Percentiles rank a stretch among this genome's conserved stretches.
Evolutionary conservation across 202 grass and related monocot species (phyloP).

Genomic region (Panicum virgatum): DNA sequence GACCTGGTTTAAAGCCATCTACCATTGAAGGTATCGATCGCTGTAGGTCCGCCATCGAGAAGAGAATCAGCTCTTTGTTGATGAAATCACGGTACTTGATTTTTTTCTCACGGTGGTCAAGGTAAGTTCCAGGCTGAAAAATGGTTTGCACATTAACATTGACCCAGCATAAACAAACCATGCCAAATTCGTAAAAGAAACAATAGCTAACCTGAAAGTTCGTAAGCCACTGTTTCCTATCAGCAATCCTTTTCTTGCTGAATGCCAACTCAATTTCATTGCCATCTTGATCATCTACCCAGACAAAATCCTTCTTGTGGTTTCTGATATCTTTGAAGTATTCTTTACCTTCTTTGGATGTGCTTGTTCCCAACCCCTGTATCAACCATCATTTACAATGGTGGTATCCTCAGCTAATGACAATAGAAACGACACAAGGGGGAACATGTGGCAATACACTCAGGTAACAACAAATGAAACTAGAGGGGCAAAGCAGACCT

Average conservation of each 20-base stretch:
- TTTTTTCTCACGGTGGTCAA: conserved; percentile 54
- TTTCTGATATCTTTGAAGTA: conserved; percentile 48
- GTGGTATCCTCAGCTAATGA: not conserved
- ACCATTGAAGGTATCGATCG: conserved; percentile 95
- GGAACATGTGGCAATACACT: not conserved
- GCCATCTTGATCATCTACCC: conserved; percentile 57
- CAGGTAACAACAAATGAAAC: not conserved
- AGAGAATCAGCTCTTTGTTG: conserved; percentile 94
- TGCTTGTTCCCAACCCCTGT: conserved; percentile 94
- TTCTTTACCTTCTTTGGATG: conserved; percentile 55
- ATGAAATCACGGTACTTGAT: conserved; percentile 96
- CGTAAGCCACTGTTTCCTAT: conserved; percentile 79
- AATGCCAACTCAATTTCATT: conserved; percentile 86
- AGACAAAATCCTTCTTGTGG: conserved; percentile 82
- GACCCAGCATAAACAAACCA: not conserved
- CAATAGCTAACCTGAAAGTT: conserved; percentile 63
- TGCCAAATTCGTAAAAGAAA: not conserved
- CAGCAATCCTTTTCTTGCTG: conserved; percentile 85
- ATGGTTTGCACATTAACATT: conserved; percentile 8
- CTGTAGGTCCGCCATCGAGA: conserved; percentile 93
- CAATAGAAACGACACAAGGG: not conserved
- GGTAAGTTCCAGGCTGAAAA: conserved; percentile 73
- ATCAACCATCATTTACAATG: not conserved
- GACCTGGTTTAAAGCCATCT: conserved; percentile 91
- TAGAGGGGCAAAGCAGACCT: conserved; percentile 54